phyloP scores from a whole-genome alignment of 352 stramenopile species.

The Vaucheria bursata region DNA sequence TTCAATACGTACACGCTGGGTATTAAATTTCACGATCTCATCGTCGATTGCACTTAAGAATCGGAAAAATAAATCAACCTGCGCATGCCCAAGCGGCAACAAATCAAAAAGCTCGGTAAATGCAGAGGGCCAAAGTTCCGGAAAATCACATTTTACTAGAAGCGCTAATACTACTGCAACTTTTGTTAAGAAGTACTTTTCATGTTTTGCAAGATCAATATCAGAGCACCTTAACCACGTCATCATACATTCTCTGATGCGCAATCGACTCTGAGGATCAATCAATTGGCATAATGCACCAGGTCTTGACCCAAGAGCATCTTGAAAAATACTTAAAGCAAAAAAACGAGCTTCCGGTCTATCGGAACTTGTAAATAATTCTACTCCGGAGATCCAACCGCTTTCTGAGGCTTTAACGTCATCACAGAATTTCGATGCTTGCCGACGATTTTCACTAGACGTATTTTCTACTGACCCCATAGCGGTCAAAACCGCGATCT shows the following conservation, averaged over 20 bases:
- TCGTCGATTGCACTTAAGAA: constrained; percentile 76
- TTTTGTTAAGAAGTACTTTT: constrained; percentile 48
- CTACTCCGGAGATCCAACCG: constrained; percentile 23
- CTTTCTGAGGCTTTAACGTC: constrained; percentile 37
- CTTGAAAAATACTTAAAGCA: constrained; percentile 22
- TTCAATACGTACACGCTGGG: constrained; percentile 32
- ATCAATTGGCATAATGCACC: constrained; percentile 12
- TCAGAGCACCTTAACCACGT: constrained; percentile 16
- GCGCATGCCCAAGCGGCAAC: constrained; percentile 58
- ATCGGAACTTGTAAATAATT: constrained; percentile 28
- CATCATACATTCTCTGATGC: constrained; percentile 26
- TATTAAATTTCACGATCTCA: constrained; percentile 77
- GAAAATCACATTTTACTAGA: constrained; percentile 75
- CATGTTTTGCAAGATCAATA: not conserved
- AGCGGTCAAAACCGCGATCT: no score
- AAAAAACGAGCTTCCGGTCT: constrained; percentile 36
- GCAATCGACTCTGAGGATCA: constrained; percentile 13
- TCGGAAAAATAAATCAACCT: constrained; percentile 78
- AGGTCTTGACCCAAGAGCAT: constrained; percentile 25
- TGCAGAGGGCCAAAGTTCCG: constrained; percentile 65
- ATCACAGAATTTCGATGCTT: constrained; percentile 37
- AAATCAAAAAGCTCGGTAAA: constrained; percentile 70
- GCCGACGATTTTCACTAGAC: not conserved
- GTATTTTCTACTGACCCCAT: no score
- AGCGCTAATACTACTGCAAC: constrained; percentile 49